Base-by-base conservation (phyloP, 306 rosid genomes). In the Erythrophleum fordii region DNA sequence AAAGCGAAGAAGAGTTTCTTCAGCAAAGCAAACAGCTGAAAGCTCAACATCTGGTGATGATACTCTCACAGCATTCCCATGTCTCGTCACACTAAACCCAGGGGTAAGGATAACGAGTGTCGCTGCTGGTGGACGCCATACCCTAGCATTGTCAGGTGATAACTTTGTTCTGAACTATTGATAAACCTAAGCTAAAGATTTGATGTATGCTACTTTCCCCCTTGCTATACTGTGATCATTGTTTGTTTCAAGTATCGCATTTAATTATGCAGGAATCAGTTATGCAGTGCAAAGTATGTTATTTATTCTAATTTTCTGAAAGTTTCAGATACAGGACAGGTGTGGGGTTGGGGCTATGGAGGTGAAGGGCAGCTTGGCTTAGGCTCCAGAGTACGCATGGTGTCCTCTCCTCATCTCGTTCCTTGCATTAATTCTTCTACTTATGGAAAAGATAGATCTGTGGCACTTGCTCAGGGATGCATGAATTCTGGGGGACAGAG, bases 321-420 rank as follows among this genome's bases (percentile, higher is more conserved):
- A 82, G 86, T 82, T 83, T 87, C 91, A 93, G 97, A 93, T 85
- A 74, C 85, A 74, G 96, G 97, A 81, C 94, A 89, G 82, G 96
- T 93, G 83, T 93, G 97, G 97, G 97, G 93, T 75, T 93, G 97
- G 97, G 97, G 97, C 46, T 93, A 93, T 82, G 97, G 96, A 84
- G 97, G 97, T 34, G 97, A 93, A 89, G 97, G 97, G 72, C 94
- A 93, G 79, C 97, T 93, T 81, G 97, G 97, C 78, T 81, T 93
- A 86, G 97, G 97, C 82, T 91, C 97, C 46, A 89, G 90, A 72
- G 84, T 91, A 81, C 97, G 94, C 17, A 91, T 88, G 97, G 97
- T 93, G 55, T 88, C 97, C 76, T 87, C 97, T 82, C 97, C 97
- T 62, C 97, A 93, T 89, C 97, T 87, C 31, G 72, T 93, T 52